phyloP scores from a whole-genome alignment of 2,329 filamentous ascomycete species.

The Curvularia sp. region DNA sequence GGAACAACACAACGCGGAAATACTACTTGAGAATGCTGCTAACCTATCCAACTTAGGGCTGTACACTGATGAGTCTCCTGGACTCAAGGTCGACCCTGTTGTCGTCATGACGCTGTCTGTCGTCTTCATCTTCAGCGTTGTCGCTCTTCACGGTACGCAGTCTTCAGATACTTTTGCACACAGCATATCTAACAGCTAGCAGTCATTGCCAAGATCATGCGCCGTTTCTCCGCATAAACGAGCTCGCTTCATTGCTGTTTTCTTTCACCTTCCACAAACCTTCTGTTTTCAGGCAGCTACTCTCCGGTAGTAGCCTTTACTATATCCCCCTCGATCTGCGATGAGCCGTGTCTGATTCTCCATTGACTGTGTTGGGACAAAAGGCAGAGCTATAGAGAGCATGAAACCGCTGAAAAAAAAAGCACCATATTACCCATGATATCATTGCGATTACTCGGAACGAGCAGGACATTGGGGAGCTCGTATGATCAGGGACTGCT shows the following conservation, averaged over 20 bases:
- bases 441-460: constrained; percentile 21
- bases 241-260: constrained; percentile 2
- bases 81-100: constrained; percentile 96
- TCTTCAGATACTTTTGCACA: background rate
- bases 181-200: constrained; percentile 26
- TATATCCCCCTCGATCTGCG: constrained; percentile 11
- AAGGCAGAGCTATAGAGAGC: constrained; percentile 22
- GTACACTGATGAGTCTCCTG: constrained; percentile 98
- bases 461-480: constrained; percentile 11
- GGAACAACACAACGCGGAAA: too few relatives aligned
- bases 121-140: constrained; percentile 98
- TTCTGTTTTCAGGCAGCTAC: constrained; percentile 24
- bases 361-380: constrained; percentile 12
- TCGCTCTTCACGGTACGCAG: constrained; percentile 88
- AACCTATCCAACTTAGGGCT: constrained; percentile 65
- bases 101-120: constrained; percentile 95
- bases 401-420: constrained; percentile 24
- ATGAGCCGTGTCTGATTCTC: constrained; percentile 16
- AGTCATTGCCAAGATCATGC: constrained; percentile 96
- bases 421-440: constrained; percentile 26
- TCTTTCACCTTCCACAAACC: constrained; percentile 19
- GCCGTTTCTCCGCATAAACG: constrained; percentile 73
- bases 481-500: constrained; percentile 23
- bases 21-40: constrained; percentile 15
- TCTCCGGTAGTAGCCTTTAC: constrained; percentile 29